Percentiles rank a stretch among this genome's conserved stretches.
These are phyloP conservation scores for Aspergillus egyptiacus DNA, from an alignment of 495 filamentous ascomycete genomes.

Conservation along the genomic window DNA sequence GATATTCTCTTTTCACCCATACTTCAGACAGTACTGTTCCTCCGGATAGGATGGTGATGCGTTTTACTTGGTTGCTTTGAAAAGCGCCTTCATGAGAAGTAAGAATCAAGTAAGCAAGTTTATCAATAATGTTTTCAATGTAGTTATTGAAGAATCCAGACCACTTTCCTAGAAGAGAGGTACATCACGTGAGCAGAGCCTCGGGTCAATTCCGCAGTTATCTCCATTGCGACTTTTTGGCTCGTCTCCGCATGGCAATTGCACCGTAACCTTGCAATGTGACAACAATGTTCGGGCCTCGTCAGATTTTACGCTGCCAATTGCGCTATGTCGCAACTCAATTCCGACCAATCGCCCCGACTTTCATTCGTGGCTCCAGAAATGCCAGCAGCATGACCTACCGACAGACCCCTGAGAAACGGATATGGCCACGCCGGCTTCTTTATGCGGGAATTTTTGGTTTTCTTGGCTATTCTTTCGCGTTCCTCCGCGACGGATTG, in stretches of 20 bases:
- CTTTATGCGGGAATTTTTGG: slow-evolving; percentile 35
- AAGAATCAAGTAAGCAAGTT: too few relatives aligned
- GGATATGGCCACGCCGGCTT: slow-evolving; percentile 36
- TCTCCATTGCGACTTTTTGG: background rate
- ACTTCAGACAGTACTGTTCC: too few relatives aligned
- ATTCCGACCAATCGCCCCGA: slow-evolving; percentile 2
- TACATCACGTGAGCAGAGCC: background rate
- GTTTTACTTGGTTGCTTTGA: too few relatives aligned
- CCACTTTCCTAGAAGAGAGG: background rate
- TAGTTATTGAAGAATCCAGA: too few relatives aligned
- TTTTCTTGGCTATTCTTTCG: slow-evolving; percentile 23
- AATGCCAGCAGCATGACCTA: slow-evolving; percentile 23
- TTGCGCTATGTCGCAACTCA: slow-evolving; percentile 14
- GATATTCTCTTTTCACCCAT: too few relatives aligned
- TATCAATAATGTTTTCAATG: too few relatives aligned
- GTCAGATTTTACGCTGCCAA: slow-evolving; percentile 23
- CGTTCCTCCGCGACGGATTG: too few relatives aligned
- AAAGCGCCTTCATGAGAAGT: too few relatives aligned
- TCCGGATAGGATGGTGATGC: too few relatives aligned
- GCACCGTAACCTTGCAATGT: slow-evolving; percentile 18
- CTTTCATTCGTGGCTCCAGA: slow-evolving; percentile 12
- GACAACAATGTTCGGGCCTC: slow-evolving; percentile 29
- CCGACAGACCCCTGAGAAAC: slow-evolving; percentile 18
- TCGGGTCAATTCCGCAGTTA: background rate
- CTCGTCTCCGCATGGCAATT: background rate